These are phyloP conservation scores for Apiospora malaysiana DNA, from an alignment of 2,329 filamentous ascomycete genomes.

Conservation along the genomic window DNA sequence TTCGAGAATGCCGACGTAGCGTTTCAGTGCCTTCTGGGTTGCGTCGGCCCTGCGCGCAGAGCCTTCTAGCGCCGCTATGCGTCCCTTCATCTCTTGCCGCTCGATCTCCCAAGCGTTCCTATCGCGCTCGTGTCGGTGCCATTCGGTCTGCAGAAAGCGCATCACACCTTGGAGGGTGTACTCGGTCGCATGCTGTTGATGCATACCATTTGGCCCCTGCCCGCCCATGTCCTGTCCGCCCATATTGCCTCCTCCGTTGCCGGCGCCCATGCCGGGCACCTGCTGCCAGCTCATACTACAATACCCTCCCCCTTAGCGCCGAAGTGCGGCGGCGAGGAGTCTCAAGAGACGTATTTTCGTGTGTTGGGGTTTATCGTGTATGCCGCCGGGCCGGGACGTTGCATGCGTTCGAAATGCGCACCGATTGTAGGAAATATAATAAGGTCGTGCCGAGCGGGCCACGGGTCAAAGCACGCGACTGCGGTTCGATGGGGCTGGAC, in stretches of 20 bases:
- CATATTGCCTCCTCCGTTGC: slow-evolving; percentile 50
- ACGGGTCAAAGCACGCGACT: slow-evolving; percentile 16
- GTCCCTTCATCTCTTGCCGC: slow-evolving; percentile 97
- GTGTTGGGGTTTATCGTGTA: slow-evolving; percentile 22
- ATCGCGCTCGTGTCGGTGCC: slow-evolving; percentile 97
- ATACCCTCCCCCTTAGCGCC: slow-evolving; percentile 12
- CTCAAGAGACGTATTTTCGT: not conserved
- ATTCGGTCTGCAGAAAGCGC: slow-evolving; percentile 99
- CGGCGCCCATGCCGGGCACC: slow-evolving; percentile 47
- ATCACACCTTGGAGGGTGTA: slow-evolving; percentile 81
- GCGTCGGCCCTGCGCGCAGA: slow-evolving; percentile 86
- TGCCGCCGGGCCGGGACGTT: slow-evolving; percentile 13
- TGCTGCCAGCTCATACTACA: slow-evolving; percentile 44
- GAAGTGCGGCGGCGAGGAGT: slow-evolving; percentile 7
- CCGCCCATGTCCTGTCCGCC: slow-evolving; percentile 46
- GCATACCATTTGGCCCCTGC: slow-evolving; percentile 49
- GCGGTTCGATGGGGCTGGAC: slow-evolving; percentile 5
- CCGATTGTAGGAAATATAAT: slow-evolving; percentile 1
- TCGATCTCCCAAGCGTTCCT: slow-evolving; percentile 99
- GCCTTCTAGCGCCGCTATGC: slow-evolving; percentile 93
- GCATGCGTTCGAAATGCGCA: slow-evolving; percentile 25
- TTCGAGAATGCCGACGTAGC: slow-evolving; percentile 90
- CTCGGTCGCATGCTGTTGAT: slow-evolving; percentile 64
- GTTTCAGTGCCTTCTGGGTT: slow-evolving; percentile 85
- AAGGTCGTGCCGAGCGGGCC: slow-evolving; percentile 1